These are phyloP conservation scores for Cokeromyces recurvatus DNA, from an alignment of 371 early-diverging fungal species.

Conservation along the genomic window DNA sequence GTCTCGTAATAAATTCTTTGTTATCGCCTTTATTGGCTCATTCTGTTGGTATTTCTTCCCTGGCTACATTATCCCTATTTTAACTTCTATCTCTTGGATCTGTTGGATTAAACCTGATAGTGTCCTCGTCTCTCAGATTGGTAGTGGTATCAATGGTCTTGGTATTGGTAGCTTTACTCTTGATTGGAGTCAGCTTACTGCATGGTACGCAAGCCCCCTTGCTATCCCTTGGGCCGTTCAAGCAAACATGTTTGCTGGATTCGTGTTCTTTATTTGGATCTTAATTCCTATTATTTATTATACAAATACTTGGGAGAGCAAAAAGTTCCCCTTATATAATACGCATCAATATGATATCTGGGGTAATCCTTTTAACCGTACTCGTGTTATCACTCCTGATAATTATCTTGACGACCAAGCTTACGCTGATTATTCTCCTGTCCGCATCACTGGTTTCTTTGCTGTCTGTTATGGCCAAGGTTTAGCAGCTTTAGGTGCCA, in stretches of 20 bases:
- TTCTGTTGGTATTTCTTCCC: conserved; percentile 51
- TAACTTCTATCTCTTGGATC: conserved; percentile 46
- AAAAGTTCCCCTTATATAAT: conserved; percentile 58
- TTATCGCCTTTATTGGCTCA: conserved; percentile 48
- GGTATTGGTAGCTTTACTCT: conserved; percentile 58
- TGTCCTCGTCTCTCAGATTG: conserved; percentile 51
- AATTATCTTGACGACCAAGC: conserved; percentile 54
- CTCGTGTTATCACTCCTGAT: conserved; percentile 51
- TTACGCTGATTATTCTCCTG: conserved; percentile 63
- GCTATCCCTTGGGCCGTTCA: conserved; percentile 60
- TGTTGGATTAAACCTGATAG: conserved; percentile 67
- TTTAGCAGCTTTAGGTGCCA: conserved; percentile 61
- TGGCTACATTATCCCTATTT: conserved; percentile 50
- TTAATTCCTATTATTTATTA: conserved; percentile 65
- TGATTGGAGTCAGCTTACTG: conserved; percentile 53
- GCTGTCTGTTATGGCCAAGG: conserved; percentile 68
- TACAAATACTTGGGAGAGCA: conserved; percentile 56
- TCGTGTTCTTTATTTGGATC: conserved; percentile 65
- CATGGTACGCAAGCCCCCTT: conserved; percentile 39
- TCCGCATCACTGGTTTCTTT: conserved; percentile 73
- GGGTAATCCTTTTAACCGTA: conserved; percentile 46
- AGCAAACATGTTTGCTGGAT: conserved; percentile 61
- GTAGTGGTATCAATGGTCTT: conserved; percentile 49
- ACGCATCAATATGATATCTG: conserved; percentile 52
- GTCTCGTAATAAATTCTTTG: conserved; percentile 58